A percentile compares a stretch with the other conserved stretches of the same genome.
Conservation (phyloP, 129 eudicot genomes). For the Centaurea solstitialis region DNA sequence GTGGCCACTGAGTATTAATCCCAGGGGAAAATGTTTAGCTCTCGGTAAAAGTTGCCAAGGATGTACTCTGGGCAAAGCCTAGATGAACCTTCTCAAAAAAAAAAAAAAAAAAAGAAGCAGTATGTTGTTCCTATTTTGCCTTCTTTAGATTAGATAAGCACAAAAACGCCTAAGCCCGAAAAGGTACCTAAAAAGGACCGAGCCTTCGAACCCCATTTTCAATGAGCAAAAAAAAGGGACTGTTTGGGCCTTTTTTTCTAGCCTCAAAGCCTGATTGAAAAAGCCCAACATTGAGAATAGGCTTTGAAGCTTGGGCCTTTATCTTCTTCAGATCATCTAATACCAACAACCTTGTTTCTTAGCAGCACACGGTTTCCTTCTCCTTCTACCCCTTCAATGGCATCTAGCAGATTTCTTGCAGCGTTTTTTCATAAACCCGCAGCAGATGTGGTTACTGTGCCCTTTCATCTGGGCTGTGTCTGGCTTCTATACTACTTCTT, state of each 20-base stretch:
- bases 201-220: too few relatives aligned
- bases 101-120: too few relatives aligned
- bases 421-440: not conserved
- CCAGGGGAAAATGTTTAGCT: too few relatives aligned
- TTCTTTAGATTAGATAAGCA: not conserved
- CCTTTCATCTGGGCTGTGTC: not conserved
- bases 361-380: not conserved
- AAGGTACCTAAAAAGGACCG: not conserved
- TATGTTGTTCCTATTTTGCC: not conserved
- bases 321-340: not conserved
- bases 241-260: too few relatives aligned
- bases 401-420: not conserved
- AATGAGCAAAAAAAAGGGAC: too few relatives aligned
- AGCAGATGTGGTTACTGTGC: not conserved
- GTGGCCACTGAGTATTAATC: too few relatives aligned
- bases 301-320: not conserved
- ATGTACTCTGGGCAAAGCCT: too few relatives aligned
- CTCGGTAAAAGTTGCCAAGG: too few relatives aligned
- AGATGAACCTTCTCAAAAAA: too few relatives aligned
- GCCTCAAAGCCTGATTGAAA: not conserved
- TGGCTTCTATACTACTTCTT: not conserved
- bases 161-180: not conserved
- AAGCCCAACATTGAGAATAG: not conserved
- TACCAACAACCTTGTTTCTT: not conserved
- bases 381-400: not conserved